Base-by-base conservation (phyloP, 2,329 filamentous ascomycete species). In the Rutstroemia sp. region DNA sequence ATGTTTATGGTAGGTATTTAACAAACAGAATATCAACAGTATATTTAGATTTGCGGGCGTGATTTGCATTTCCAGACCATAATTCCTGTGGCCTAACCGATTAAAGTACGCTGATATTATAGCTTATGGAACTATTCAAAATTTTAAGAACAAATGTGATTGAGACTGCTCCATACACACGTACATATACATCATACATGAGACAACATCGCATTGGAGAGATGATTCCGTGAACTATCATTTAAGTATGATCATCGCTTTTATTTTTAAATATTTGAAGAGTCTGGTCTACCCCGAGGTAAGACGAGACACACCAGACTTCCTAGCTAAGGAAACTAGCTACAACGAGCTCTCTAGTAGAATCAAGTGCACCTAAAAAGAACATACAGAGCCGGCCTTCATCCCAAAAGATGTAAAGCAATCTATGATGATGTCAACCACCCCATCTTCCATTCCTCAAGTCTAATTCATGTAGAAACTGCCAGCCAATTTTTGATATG, bases 401-500 rank as follows among this genome's bases (percentile, higher is more conserved):
- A 51, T 50, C 53, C 42, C 47, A 19, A 39, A 27, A 37, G 21
- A 45, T 55, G 46, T 37, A 39, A 38, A 58, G 53, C 52, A 50
- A 53, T 60, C 58, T 58, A 58, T 58, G 30, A 51, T 57, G 37
- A 23, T 25, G 30, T 51, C 53, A 46, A 46, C 42, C 42, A 46
- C 47, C 25, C 25, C 44, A 54, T 18, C 53, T 37, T 41, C 44
- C 41, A 16, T 34, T 34, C 19, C 38, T 25, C 50, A 37, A 44
- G 38, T 55, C 53, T 55, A 55, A 55, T 51, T 37, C 46, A 37
- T 55, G 38, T 25, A 34, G 14, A 50, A 50, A 46, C 42, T 46
- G 53, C 53, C 53, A 38, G 23, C 46, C 53, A 54, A 62, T 62
- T 64, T 66, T 67, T 66, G 49, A 55, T 37, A 42, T 48, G 56